Evolutionary conservation across 331 rosid species (phyloP).

Genomic region (Stylosanthes scabra): DNA sequence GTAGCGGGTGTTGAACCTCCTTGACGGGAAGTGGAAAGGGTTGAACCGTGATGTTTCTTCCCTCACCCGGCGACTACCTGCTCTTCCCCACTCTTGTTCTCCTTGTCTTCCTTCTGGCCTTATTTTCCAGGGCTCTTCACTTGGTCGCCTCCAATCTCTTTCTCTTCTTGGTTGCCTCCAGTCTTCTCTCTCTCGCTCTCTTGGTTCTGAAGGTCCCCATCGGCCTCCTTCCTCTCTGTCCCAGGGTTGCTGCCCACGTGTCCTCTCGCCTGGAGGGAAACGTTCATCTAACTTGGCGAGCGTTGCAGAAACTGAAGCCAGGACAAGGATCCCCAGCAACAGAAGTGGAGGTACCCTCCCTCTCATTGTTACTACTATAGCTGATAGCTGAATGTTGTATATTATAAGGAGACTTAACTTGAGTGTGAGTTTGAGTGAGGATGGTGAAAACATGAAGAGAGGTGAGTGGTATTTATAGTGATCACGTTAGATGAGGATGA

Average conservation of each 20-base stretch:
- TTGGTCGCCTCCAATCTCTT: not conserved
- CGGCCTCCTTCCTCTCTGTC: not conserved
- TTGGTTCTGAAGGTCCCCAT: not conserved
- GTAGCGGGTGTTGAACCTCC: slow-evolving; percentile 40
- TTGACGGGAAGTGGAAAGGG: slow-evolving; percentile 59
- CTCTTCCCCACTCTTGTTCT: not conserved
- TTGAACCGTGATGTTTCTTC: not conserved
- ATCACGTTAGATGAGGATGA: not conserved
- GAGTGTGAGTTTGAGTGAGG: not conserved
- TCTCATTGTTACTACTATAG: not conserved
- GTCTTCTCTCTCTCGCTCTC: not conserved
- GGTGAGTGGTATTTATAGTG: slow-evolving; percentile 32
- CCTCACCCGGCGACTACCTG: not conserved
- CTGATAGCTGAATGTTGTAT: too few relatives aligned
- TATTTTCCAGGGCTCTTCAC: slow-evolving; percentile 28
- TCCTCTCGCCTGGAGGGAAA: not conserved
- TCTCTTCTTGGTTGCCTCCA: not conserved
- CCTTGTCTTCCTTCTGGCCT: not conserved
- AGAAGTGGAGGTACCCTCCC: slow-evolving; percentile 36
- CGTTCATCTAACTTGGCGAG: slow-evolving; percentile 1
- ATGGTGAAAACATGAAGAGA: slow-evolving; percentile 1
- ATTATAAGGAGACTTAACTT: too few relatives aligned
- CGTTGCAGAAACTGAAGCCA: slow-evolving; percentile 43
- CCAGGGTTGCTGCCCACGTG: not conserved
- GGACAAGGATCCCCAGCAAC: slow-evolving; percentile 47